Evolutionary conservation across 1,284 basidiomycete species (phyloP), one percentile per base, ranked within the genome.

Genomic region (Pterulicium gracile): DNA sequence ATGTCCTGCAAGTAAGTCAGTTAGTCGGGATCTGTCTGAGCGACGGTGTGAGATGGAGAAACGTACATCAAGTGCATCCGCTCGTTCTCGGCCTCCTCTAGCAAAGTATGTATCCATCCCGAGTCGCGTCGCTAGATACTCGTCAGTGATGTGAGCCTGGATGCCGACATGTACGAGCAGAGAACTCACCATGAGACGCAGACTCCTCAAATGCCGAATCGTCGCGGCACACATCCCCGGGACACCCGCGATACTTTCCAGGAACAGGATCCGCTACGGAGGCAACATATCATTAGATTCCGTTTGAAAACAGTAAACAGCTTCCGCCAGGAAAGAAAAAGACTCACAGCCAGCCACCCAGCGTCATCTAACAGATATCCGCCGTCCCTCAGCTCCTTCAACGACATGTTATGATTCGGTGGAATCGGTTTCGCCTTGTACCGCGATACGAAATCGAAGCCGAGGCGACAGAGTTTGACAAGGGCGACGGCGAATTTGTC

Each of bases 51-150:
- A 17, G 50, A 32, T 41, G 17, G 47, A 43, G 39, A 3, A 34
- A 55, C 68, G 54, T 53, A 82, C 88, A 94, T 88, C 34, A 94
- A 70, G 63, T 94, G 91, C 89, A 93, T 92, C 44, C 92, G 72
- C 65, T 97, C 93, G 59, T 97, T 97, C 60, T 97, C 93, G 4
- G 92, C 92, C 66, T 97, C 93, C 61, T 93, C 87, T 20, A 95
- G 68, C 34, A 91, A 74, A 2, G 89, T 92, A 55, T 79, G 76
- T 51, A 78, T 79, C 89, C 91, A 96, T 46, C 91, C 91, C 47
- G 81, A 83, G 62, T 96, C 92, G 43, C 92, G 78, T 54, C 80
- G 77, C 83, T 89, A 18, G n/a, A 43, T n/a, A 41, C 24, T 12
- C 24, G 35, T 44, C n/a, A 51, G 48, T 24, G 20, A 46, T 35